Base-by-base conservation (phyloP, 1,139 yeast species). In the Blastobotrys proliferans region DNA sequence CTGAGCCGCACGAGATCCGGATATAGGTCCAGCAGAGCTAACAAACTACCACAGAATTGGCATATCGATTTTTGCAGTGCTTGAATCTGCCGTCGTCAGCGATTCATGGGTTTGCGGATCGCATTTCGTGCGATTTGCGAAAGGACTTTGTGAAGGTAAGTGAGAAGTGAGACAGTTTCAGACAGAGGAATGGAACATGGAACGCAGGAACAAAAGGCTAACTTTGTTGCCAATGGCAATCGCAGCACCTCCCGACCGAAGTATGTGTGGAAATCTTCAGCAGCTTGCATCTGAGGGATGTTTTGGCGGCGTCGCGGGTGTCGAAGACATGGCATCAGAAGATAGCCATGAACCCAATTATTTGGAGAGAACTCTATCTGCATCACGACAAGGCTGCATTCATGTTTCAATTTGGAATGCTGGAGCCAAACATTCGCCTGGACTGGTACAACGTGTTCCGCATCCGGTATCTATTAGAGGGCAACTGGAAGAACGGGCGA, bases 231-330 rank as follows among this genome's bases (percentile, higher is more conserved):
- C n/a, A n/a, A n/a, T n/a, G n/a, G n/a, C 21, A 32, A 33, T n/a
- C 14, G 11, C 27, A 37, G 40, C 24, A 13, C 18, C 31, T 41
- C 9, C 47, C 47, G 11, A 11, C 36, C 13, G 47, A 44, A 25
- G 22, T 44, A 22, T 34, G 39, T 34, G 21, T 44, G 4, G 47
- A 44, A 19, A 35, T 44, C 10, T 40, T 44, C 18, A 33, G 39
- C 11, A 19, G 35, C 11, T 35, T 44, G 18, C 21, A 26, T 11
- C 16, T 40, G n/a, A 18, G 14, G 1, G 47, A 44, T 17, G 19
- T 40, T 29, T 2, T 44, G 3, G 8, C 29, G 4, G 30, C 31
- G 5, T 31, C 22, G 11, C 13, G 9, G 10, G 42, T 38, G 14
- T 38, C 43, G 13, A 43, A 27, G 19, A 13, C 37, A 4, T 43